phyloP scores from a whole-genome alignment of 441 rosid species.

The Monsonia emarginata region DNA sequence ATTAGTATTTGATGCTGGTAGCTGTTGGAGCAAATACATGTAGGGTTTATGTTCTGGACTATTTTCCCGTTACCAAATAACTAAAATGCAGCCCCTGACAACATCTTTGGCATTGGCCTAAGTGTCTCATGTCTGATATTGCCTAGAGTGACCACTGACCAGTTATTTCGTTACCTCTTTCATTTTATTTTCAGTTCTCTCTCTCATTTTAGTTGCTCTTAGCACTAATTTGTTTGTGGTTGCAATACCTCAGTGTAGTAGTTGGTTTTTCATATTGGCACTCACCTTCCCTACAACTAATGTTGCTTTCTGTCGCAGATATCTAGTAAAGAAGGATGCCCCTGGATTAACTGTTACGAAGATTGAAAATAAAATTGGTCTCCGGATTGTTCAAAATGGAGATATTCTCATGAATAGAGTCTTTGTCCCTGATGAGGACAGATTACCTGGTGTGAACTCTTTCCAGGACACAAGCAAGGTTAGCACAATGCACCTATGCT shows the following conservation, averaged over 20 bases:
- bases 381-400: conserved; percentile 91
- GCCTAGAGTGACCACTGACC: background rate
- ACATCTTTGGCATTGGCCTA: background rate
- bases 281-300: background rate
- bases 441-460: conserved; percentile 78
- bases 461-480: conserved; percentile 92
- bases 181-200: background rate
- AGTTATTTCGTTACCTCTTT: background rate
- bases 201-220: background rate
- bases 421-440: conserved; percentile 82
- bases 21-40: background rate
- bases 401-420: conserved; percentile 66
- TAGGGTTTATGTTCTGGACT: background rate
- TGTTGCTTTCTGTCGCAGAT: conserved; percentile 39
- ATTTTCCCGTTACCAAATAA: background rate
- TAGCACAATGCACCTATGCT: background rate
- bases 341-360: conserved; percentile 76
- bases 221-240: background rate
- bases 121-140: background rate
- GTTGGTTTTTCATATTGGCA: background rate
- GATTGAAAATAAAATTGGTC: conserved; percentile 82
- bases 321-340: conserved; percentile 65
- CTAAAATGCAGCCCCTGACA: background rate
- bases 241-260: background rate
- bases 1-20: background rate